Evolutionary conservation across 495 filamentous ascomycete genomes (phyloP), one percentile per base, ranked within the genome.

Genomic region (Haplographium delicatum): DNA sequence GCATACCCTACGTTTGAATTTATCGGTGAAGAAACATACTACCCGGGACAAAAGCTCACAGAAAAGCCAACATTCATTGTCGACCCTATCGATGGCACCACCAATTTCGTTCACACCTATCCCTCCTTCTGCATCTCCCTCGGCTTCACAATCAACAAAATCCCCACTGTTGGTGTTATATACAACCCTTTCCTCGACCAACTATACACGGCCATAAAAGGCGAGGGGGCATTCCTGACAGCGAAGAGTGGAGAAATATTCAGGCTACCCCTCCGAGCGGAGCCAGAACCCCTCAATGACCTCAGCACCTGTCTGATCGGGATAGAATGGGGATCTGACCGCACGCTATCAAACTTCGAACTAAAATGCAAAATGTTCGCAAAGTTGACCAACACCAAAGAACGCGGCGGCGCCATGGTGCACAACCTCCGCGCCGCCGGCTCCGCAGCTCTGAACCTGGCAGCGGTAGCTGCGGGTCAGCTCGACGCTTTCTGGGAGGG

Each of bases 401-500:
- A 82, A 27, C 66, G 77, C 35, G 88, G 87, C 5, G 91, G 91
- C 0, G 77, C 76, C 16, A 95, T 96, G 90, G 88, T 93, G 31
- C 89, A 93, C 52, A 78, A 78, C 2, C 63, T 96, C 34, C 69
- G 91, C 20, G 82, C 74, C 59, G 58, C 91, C 57, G 91, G 91
- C 1, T 83, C 76, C 38, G 91, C 91, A 9, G 91, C 89, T 24
- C 67, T 96, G 59, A 95, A 95, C 59, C 61, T 94, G 13, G 93
- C 87, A 49, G 76, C 73, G n/a, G 83, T 90, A 34, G 91, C 91
- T 13, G 74, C 78, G 1, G 91, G 91, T 1, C 78, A 80, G 57
- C 54, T 93, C 25, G 91, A 96, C 68, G 45, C 82, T 25, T 96
- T 94, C 58, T 96, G 91, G 91, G 91, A 96, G 61, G 89, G 87